These are phyloP conservation scores for Chrysoporthe puriensis DNA, from an alignment of 2,329 filamentous ascomycete species.

Conservation along the genomic window DNA sequence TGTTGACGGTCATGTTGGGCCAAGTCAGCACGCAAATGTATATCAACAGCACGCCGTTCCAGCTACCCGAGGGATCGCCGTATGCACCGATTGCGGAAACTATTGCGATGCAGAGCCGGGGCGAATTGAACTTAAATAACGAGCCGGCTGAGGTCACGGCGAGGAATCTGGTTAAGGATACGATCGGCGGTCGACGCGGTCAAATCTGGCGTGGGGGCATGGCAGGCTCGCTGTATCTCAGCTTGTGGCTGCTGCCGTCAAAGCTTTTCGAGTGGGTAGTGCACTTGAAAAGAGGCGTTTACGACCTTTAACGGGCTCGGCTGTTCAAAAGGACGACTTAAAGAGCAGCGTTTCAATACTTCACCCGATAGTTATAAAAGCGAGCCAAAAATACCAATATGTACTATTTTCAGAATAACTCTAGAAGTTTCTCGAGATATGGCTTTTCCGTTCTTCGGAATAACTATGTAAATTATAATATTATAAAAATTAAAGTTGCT, in stretches of 20 bases:
- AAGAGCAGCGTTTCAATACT: too few relatives aligned
- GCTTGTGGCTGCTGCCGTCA: conserved; percentile 14
- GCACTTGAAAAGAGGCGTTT: conserved; percentile 10
- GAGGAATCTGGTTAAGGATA: conserved; percentile 1
- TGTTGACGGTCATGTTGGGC: conserved; percentile 33
- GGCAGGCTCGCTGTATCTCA: neutral
- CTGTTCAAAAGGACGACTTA: too few relatives aligned
- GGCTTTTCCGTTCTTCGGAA: too few relatives aligned
- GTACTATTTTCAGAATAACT: too few relatives aligned
- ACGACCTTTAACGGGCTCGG: neutral
- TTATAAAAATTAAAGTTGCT: too few relatives aligned
- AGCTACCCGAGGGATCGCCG: conserved; percentile 11
- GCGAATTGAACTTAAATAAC: neutral
- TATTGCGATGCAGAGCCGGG: neutral
- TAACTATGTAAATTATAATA: too few relatives aligned
- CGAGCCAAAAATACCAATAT: too few relatives aligned
- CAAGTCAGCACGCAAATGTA: conserved; percentile 12
- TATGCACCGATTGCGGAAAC: conserved; percentile 8
- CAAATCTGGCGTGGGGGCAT: conserved; percentile 17
- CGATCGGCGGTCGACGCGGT: neutral
- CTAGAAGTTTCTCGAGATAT: too few relatives aligned
- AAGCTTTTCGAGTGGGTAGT: conserved; percentile 15
- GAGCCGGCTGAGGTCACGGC: conserved; percentile 11
- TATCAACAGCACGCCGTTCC: conserved; percentile 4
- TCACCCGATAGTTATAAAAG: too few relatives aligned